Base-by-base conservation (phyloP, 352 stramenopile genomes). In the Pythium coloratum region DNA sequence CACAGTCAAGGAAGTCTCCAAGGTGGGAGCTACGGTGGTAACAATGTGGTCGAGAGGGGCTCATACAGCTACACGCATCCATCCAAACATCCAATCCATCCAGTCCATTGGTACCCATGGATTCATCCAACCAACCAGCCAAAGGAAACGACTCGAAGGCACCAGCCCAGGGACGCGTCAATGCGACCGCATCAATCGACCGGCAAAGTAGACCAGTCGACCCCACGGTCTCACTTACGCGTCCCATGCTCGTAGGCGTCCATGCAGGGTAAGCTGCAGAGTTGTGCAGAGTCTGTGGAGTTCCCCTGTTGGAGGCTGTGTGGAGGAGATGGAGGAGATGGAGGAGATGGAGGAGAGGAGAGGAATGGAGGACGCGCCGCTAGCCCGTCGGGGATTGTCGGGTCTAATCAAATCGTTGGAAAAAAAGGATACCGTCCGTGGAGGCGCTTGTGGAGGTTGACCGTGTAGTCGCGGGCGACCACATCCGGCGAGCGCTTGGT, bases 371-470 rank as follows among this genome's bases (percentile, higher is more conserved):
- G 12, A 20, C 3, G 18, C 89, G 85, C 36, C 12, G 7, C 24
- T 24, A 2, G 55, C 42, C 42, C 42, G n/a, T 50, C 42, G 42
- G 42, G 54, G 20, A 44, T 64, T 64, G 40, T 55, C n/a, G 12
- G 67, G 56, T 33, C 10, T 28, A 66, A 44, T 47, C 44, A 76
- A 64, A 65, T 60, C 56, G 69, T 77, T 70, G 73, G 76, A 73
- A 77, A 80, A 86, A 91, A 91, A 91, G 81, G 80, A 91, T 94
- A 94, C 84, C 79, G 82, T 87, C 83, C 80, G 80, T 98, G 94
- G 65, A 98, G 88, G 76, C 93, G 80, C 91, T 99, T 99, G 86
- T 98, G 95, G 66, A 99, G 91, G 83, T 99, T 97, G 86, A 99
- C 98, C 59, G 97, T 99, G 90, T 98, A 99, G 84, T 99, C 97